These are phyloP conservation scores for Yarrowia sp. DNA, from an alignment of 805 yeast species.

Conservation along the genomic window DNA sequence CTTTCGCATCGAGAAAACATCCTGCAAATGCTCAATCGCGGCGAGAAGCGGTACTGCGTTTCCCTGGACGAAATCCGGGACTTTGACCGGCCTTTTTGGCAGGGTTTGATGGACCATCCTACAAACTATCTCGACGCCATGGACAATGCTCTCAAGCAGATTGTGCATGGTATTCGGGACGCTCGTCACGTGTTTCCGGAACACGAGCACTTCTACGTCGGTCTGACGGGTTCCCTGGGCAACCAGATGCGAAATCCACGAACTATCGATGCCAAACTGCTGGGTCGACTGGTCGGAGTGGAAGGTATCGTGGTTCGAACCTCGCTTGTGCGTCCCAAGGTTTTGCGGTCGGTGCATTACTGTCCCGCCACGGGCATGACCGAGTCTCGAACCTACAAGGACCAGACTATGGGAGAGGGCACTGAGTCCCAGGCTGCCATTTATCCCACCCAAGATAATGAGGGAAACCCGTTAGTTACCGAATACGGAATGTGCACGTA, in stretches of 20 bases:
- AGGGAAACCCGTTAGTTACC: constrained; percentile 84
- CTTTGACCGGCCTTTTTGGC: constrained; percentile 79
- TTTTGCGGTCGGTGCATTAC: constrained; percentile 89
- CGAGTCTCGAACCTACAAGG: constrained; percentile 90
- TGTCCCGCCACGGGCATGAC: constrained; percentile 84
- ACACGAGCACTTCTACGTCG: constrained; percentile 71
- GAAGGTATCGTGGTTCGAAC: constrained; percentile 97
- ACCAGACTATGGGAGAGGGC: constrained; percentile 88
- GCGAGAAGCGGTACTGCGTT: constrained; percentile 70
- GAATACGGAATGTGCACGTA: constrained; percentile 94
- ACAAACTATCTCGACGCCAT: constrained; percentile 89
- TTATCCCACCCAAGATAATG: constrained; percentile 91
- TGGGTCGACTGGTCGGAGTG: constrained; percentile 82
- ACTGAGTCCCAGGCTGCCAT: constrained; percentile 82
- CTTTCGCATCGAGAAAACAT: constrained; percentile 60
- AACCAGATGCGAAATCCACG: constrained; percentile 86
- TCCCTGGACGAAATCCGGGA: constrained; percentile 88
- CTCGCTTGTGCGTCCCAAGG: constrained; percentile 90
- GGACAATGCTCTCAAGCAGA: constrained; percentile 82
- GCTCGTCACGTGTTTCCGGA: constrained; percentile 62
- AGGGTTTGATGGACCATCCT: constrained; percentile 75
- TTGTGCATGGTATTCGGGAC: constrained; percentile 75
- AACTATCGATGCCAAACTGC: constrained; percentile 74
- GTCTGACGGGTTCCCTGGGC: constrained; percentile 92
- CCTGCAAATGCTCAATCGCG: constrained; percentile 72